Conservation (phyloP, 768 basidiomycete species). For the Harrya chromipes region DNA sequence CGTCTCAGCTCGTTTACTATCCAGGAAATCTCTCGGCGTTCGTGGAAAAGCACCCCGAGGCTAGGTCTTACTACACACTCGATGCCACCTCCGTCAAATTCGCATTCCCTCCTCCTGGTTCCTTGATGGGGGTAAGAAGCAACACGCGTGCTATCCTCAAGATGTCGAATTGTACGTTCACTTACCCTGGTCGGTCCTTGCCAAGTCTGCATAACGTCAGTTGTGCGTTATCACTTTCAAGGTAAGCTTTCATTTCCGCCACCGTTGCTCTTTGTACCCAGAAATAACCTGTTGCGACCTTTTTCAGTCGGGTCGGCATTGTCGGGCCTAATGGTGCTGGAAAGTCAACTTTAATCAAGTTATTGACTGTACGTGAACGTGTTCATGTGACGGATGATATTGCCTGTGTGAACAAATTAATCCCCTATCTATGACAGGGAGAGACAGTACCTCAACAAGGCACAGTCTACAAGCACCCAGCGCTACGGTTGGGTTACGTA, state of each 20-base stretch:
- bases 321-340: slow-evolving; percentile 94
- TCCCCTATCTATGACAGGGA: slow-evolving; percentile 47
- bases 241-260: slow-evolving; percentile 43
- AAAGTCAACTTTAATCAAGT: slow-evolving; percentile 93
- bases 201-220: slow-evolving; percentile 87
- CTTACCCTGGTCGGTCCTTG: slow-evolving; percentile 78
- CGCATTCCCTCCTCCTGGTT: slow-evolving; percentile 92
- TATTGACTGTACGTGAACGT: slow-evolving; percentile 64
- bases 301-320: slow-evolving; percentile 79
- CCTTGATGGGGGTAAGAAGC: slow-evolving; percentile 95
- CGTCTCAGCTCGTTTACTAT: slow-evolving; percentile 80
- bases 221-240: slow-evolving; percentile 91
- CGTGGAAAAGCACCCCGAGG: slow-evolving; percentile 87
- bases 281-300: slow-evolving; percentile 16
- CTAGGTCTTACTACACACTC: slow-evolving; percentile 95
- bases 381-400: background rate
- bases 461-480: slow-evolving; percentile 89
- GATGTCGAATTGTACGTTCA: slow-evolving; percentile 87
- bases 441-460: slow-evolving; percentile 92
- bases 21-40: slow-evolving; percentile 89
- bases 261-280: slow-evolving; percentile 13
- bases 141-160: slow-evolving; percentile 96
- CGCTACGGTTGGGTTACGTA: slow-evolving; percentile 92
- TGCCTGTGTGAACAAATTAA: slow-evolving; percentile 10
- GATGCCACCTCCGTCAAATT: slow-evolving; percentile 93